Percentiles rank a stretch among this genome's conserved stretches.
These are phyloP conservation scores for Sordariomycetes sp. DNA, from an alignment of 2,329 filamentous ascomycete genomes.

Conservation along the genomic window DNA sequence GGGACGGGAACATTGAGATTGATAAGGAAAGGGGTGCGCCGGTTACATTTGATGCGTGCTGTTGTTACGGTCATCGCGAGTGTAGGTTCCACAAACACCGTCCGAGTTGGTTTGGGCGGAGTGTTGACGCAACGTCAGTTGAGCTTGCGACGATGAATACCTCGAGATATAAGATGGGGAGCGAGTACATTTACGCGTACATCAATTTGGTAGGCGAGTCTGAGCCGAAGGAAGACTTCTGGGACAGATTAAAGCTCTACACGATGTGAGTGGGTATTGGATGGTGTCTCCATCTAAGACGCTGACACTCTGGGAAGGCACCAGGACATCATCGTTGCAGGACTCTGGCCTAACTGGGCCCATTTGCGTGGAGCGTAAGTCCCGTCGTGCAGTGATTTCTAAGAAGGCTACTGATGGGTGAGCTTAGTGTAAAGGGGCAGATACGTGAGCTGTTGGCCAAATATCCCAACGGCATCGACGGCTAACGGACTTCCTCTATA, in stretches of 20 bases:
- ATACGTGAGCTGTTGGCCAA: background rate
- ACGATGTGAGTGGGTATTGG: background rate
- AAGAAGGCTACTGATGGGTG: no score
- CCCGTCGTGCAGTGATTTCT: no score
- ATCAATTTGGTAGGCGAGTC: constrained; percentile 5
- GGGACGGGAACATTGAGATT: constrained; percentile 20
- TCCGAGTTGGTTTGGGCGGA: no score
- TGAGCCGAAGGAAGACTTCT: constrained; percentile 14
- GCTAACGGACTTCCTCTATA: background rate
- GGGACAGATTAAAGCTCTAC: background rate
- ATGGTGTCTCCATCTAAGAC: background rate
- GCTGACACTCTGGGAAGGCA: background rate
- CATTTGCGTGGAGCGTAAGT: no score
- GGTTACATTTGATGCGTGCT: constrained; percentile 23
- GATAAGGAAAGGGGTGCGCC: constrained; percentile 13
- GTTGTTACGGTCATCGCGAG: constrained; percentile 26
- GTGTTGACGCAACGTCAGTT: background rate
- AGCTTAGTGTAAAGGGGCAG: background rate
- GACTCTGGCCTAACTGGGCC: background rate
- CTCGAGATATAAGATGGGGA: background rate
- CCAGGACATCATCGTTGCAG: background rate
- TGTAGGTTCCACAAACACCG: no score
- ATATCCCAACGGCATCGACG: background rate
- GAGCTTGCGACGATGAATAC: background rate
- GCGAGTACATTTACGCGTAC: background rate